These are phyloP conservation scores for Gossypium australe DNA, from an alignment of 345 rosid genomes.

Conservation along the genomic window DNA sequence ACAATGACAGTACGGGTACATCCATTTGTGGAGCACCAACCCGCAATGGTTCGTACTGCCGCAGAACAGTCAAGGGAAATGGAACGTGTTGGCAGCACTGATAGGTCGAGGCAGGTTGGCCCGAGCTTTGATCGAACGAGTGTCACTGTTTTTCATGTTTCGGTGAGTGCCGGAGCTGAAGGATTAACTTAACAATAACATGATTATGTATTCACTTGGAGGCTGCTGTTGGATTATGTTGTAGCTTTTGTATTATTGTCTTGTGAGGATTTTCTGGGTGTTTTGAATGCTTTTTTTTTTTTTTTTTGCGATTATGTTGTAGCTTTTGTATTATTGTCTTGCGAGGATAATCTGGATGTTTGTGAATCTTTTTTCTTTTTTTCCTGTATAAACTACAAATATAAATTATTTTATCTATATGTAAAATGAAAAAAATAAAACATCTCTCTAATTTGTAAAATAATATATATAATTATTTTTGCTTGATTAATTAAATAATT, in stretches of 20 bases:
- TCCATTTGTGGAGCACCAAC: constrained; percentile 46
- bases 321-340: background rate
- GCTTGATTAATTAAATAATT: too few relatives aligned
- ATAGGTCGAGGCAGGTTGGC: background rate
- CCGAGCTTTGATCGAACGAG: background rate
- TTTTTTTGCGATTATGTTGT: background rate
- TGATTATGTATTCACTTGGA: background rate
- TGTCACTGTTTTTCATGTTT: background rate
- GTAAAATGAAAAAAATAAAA: too few relatives aligned
- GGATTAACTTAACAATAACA: background rate
- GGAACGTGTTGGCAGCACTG: constrained; percentile 60
- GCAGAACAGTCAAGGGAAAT: constrained; percentile 35
- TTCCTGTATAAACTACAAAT: background rate
- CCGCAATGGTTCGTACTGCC: constrained; percentile 41
- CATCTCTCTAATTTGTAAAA: too few relatives aligned
- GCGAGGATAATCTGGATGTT: background rate
- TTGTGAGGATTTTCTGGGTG: background rate
- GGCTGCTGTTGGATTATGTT: background rate
- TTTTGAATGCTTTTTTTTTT: background rate
- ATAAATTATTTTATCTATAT: background rate
- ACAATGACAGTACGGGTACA: background rate
- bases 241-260: background rate
- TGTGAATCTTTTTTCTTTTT: background rate
- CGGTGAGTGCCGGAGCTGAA: background rate
- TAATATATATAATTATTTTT: too few relatives aligned